Percentiles rank a stretch among this genome's conserved stretches.
These are phyloP conservation scores for Euphorbia schlechtendalii DNA, from an alignment of 441 rosid genomes.

Conservation along the genomic window DNA sequence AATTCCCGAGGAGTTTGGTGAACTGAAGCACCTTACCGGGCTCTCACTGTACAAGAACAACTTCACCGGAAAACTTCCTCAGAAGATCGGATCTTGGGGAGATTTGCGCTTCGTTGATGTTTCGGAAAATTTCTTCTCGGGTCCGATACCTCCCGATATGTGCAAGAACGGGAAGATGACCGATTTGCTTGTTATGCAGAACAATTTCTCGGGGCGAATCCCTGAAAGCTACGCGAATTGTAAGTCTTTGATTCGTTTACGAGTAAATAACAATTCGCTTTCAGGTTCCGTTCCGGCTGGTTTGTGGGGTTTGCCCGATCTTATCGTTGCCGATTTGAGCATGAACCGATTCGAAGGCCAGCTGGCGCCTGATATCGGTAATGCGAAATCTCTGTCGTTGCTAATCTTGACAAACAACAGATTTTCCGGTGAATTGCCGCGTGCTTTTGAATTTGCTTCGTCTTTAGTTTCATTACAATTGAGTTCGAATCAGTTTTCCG, in stretches of 20 bases:
- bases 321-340: constrained; percentile 51
- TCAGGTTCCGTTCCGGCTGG: constrained; percentile 59
- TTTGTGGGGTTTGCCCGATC: constrained; percentile 75
- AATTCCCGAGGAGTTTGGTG: constrained; percentile 69
- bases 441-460: constrained; percentile 40
- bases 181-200: constrained; percentile 60
- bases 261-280: constrained; percentile 62
- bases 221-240: constrained; percentile 65
- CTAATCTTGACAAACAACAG: constrained; percentile 38
- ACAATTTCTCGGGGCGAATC: constrained; percentile 61
- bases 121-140: constrained; percentile 62
- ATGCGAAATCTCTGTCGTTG: constrained; percentile 43
- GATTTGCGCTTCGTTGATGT: constrained; percentile 65
- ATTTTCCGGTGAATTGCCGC: constrained; percentile 61
- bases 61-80: constrained; percentile 67
- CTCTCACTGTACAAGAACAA: constrained; percentile 65
- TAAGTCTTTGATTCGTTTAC: constrained; percentile 46
- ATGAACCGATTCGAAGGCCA: constrained; percentile 60
- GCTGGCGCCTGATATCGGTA: constrained; percentile 48
- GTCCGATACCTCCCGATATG: constrained; percentile 82
- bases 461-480: constrained; percentile 46
- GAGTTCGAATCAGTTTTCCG: constrained; percentile 50
- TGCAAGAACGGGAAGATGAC: constrained; percentile 69
- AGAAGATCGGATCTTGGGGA: constrained; percentile 64
- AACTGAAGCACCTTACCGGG: constrained; percentile 41